A percentile compares a stretch with the other conserved stretches of the same genome.
Conservation (phyloP, 495 filamentous ascomycete genomes). For the Talaromyces adpressus region DNA sequence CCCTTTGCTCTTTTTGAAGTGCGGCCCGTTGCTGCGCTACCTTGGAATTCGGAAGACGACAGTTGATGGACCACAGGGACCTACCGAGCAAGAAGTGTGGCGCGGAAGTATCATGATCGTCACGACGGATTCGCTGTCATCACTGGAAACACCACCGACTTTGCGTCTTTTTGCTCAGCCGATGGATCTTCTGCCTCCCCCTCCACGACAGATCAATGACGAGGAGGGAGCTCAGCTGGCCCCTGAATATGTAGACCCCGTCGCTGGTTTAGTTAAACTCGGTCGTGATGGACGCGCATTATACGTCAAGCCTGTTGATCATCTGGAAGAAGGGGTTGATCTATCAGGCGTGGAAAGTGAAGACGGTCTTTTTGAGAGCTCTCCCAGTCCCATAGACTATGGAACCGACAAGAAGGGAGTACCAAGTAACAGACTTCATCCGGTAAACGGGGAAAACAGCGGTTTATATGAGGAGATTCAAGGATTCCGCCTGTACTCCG, state of each 20-base stretch:
- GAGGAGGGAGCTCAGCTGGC: constrained; percentile 55
- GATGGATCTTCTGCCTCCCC: constrained; percentile 77
- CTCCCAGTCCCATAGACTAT: constrained; percentile 37
- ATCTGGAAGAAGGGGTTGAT: constrained; percentile 65
- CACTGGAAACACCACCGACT: constrained; percentile 69
- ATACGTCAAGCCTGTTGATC: constrained; percentile 79
- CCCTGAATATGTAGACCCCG: constrained; percentile 79
- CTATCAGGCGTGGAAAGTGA: constrained; percentile 71
- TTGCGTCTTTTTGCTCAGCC: constrained; percentile 81
- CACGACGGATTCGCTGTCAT: constrained; percentile 72
- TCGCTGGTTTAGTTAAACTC: constrained; percentile 80
- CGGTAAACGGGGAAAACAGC: constrained; percentile 61
- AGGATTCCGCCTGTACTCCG: constrained; percentile 76
- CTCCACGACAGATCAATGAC: constrained; percentile 58
- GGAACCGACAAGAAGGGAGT: constrained; percentile 25
- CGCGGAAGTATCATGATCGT: constrained; percentile 92
- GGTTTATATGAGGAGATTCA: constrained; percentile 72
- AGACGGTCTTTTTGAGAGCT: constrained; percentile 68
- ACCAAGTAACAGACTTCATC: constrained; percentile 34
- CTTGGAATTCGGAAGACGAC: constrained; percentile 57
- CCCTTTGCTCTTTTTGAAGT: constrained; percentile 76
- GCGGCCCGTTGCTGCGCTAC: constrained; percentile 84
- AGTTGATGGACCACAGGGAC: constrained; percentile 27
- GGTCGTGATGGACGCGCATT: constrained; percentile 72
- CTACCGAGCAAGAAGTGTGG: constrained; percentile 70